Conservation (phyloP, 495 filamentous ascomycete species). For the Penicillium macrosclerotiorum region DNA sequence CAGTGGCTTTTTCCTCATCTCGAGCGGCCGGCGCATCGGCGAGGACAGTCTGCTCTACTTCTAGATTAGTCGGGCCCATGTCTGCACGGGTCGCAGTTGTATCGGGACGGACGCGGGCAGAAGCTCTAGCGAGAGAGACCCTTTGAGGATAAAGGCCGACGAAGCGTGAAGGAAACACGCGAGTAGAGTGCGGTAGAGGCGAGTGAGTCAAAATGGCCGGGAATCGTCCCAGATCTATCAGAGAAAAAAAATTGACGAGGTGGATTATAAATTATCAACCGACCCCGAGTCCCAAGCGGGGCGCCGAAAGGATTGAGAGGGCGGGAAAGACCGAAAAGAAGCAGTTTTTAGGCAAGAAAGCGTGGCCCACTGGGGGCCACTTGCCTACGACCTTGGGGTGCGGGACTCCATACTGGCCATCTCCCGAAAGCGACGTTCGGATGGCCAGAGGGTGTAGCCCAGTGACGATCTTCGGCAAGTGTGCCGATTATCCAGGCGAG, state of each 20-base stretch:
- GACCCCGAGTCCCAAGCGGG: constrained; percentile 13
- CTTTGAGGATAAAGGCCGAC: not conserved
- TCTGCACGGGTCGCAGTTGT: not conserved
- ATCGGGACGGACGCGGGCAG: constrained; percentile 1
- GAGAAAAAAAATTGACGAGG: constrained; percentile 9
- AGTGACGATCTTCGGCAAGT: constrained; percentile 7
- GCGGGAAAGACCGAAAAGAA: constrained; percentile 18
- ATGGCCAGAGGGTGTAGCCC: constrained; percentile 4
- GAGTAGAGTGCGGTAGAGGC: no score
- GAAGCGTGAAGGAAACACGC: not conserved
- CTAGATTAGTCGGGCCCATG: constrained; percentile 27
- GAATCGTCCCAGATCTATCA: no score
- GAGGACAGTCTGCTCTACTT: constrained; percentile 27
- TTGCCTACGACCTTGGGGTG: constrained; percentile 9
- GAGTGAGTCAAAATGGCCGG: not conserved
- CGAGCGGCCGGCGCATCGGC: constrained; percentile 6
- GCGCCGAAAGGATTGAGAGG: constrained; percentile 8
- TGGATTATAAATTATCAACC: constrained; percentile 25
- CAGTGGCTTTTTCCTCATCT: constrained; percentile 18
- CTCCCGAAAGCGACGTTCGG: no score
- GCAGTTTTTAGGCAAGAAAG: constrained; percentile 1
- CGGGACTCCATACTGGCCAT: constrained; percentile 3
- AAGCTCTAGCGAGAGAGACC: not conserved
- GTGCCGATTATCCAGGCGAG: constrained; percentile 24
- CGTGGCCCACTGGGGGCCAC: constrained; percentile 17